Percentiles rank a stretch among this genome's conserved stretches.
phyloP scores from a whole-genome alignment of 257 asterid genomes.

The Coffea canephora region DNA sequence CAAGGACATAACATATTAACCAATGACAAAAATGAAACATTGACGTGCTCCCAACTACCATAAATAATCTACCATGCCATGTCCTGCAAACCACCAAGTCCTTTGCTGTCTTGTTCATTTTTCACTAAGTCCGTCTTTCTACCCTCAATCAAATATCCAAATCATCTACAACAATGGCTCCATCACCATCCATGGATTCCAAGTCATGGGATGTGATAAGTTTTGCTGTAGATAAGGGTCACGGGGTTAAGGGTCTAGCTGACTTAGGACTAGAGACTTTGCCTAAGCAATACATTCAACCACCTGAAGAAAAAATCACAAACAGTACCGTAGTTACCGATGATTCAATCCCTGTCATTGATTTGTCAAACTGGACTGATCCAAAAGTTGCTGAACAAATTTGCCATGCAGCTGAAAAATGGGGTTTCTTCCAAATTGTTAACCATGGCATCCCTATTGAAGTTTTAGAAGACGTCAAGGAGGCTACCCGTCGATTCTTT shows the following conservation, averaged over 20 bases:
- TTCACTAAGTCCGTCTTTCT: not conserved
- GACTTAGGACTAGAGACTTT: conserved; percentile 23
- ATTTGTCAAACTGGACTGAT: conserved; percentile 23
- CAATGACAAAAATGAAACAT: too few relatives aligned
- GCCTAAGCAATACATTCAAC: conserved; percentile 34
- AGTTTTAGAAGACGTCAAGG: conserved; percentile 25
- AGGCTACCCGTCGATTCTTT: conserved; percentile 30
- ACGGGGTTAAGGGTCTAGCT: conserved; percentile 34
- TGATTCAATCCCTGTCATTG: conserved; percentile 31
- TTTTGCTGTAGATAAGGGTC: conserved; percentile 26
- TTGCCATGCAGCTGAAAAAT: conserved; percentile 27
- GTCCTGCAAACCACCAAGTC: not conserved
- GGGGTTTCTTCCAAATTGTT: conserved; percentile 36
- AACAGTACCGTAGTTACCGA: not conserved
- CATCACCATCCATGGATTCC: not conserved
- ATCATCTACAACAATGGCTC: conserved; percentile 10
- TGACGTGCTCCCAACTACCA: not conserved
- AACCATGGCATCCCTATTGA: conserved; percentile 28
- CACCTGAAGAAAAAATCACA: conserved; percentile 22
- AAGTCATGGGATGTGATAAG: conserved; percentile 14
- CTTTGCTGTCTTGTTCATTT: not conserved
- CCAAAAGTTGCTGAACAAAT: conserved; percentile 12
- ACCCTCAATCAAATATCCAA: not conserved
- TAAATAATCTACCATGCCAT: not conserved
- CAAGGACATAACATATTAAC: too few relatives aligned